Evolutionary conservation across 257 asterid species (phyloP).

Genomic region (Solanum chmielewskii): DNA sequence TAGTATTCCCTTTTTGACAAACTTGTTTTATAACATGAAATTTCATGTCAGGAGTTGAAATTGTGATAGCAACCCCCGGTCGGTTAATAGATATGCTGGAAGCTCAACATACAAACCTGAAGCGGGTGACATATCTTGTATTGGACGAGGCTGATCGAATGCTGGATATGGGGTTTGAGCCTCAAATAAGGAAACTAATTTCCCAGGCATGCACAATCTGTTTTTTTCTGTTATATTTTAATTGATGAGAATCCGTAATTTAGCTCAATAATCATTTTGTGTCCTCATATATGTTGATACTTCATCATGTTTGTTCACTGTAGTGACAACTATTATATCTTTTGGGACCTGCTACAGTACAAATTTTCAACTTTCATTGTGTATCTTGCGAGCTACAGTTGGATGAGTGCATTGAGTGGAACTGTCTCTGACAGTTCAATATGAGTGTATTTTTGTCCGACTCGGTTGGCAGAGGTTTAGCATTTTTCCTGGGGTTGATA

Average conservation of each 20-base stretch:
- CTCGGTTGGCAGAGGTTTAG: neutral
- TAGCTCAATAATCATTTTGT: neutral
- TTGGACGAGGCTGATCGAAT: conserved; percentile 95
- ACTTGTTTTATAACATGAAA: neutral
- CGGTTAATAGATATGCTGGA: conserved; percentile 90
- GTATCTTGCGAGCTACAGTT: neutral
- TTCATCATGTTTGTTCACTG: neutral
- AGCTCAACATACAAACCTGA: conserved; percentile 78
- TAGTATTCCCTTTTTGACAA: neutral
- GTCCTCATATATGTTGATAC: neutral
- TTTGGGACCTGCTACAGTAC: neutral
- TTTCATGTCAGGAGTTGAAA: conserved; percentile 66
- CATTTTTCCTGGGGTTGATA: neutral
- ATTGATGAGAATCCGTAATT: neutral
- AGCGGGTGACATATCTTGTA: conserved; percentile 83
- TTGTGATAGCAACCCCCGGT: conserved; percentile 89
- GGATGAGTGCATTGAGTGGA: neutral
- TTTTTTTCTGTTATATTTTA: neutral
- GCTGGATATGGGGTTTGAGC: conserved; percentile 99
- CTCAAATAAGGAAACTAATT: conserved; percentile 82
- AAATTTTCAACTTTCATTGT: neutral
- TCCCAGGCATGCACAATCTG: conserved; percentile 41
- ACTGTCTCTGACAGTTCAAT: neutral
- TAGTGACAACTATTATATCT: neutral
- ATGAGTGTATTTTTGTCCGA: neutral